These are phyloP conservation scores for Santalum album DNA, from an alignment of 164 flowering plant species.

Conservation along the genomic window DNA sequence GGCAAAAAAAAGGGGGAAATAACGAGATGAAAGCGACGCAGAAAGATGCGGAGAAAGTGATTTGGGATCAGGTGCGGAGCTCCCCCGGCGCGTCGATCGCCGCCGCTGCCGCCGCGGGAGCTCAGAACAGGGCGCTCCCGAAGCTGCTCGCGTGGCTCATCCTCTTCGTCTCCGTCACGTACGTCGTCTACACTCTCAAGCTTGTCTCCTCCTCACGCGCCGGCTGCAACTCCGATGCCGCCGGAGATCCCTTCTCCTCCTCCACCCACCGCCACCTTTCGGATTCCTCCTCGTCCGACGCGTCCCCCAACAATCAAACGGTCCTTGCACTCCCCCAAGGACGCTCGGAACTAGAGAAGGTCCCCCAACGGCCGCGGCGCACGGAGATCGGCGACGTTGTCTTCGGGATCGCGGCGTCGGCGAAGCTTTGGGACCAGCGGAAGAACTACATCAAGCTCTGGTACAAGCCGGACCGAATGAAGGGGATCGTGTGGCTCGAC, in stretches of 20 bases:
- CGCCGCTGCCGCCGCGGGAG: constrained; percentile 9
- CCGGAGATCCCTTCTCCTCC: constrained; percentile 13
- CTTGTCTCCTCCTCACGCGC: constrained; percentile 36
- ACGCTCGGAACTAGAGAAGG: no score
- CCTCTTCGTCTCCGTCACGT: constrained; percentile 56
- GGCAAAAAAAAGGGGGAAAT: background rate
- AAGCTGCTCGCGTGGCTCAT: constrained; percentile 52
- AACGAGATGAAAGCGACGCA: background rate
- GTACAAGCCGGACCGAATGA: constrained; percentile 27
- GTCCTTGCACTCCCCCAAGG: no score
- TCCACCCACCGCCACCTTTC: background rate
- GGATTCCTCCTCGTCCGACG: no score
- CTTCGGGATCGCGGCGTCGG: constrained; percentile 53
- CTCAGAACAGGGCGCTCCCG: constrained; percentile 20
- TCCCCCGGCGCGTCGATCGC: background rate
- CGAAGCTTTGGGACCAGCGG: constrained; percentile 40
- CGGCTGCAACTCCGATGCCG: constrained; percentile 20
- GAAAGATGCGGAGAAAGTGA: background rate
- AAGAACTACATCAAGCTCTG: constrained; percentile 45
- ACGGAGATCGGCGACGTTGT: constrained; percentile 35
- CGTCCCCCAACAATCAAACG: no score
- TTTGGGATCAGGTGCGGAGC: background rate
- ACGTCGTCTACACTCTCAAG: constrained; percentile 60
- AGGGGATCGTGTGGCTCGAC: constrained; percentile 45
- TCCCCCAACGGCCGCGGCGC: background rate